Evolutionary conservation across 164 flowering plant species (phyloP).

Genomic region (Euptelea pleiosperma): DNA sequence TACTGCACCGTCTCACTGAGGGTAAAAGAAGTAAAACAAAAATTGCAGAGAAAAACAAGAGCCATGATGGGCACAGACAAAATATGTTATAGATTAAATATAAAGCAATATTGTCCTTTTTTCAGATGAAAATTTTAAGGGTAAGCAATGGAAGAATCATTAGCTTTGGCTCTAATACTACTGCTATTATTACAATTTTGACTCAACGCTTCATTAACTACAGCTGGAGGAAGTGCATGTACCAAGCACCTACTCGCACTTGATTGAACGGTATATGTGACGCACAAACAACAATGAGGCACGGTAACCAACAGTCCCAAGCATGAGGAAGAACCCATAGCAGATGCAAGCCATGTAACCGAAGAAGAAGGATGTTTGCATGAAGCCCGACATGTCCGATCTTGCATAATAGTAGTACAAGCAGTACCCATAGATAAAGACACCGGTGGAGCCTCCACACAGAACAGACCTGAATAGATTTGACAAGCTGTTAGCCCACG

Average conservation of each 20-base stretch:
- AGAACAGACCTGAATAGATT: constrained; percentile 24
- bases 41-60: not conserved
- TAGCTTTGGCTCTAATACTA: not conserved
- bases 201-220: not conserved
- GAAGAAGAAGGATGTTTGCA: constrained; percentile 35
- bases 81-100: not conserved
- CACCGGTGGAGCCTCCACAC: constrained; percentile 34
- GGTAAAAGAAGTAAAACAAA: too few relatives aligned
- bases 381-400: constrained; percentile 34
- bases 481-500: not conserved
- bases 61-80: not conserved
- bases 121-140: not conserved
- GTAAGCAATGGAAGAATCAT: not conserved
- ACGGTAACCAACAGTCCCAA: constrained; percentile 34
- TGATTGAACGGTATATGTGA: constrained; percentile 31
- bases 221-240: not conserved
- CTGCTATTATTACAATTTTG: constrained; percentile 4
- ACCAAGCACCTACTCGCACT: constrained; percentile 25
- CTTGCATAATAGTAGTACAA: constrained; percentile 30
- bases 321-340: constrained; percentile 37
- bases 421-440: constrained; percentile 30
- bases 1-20: too few relatives aligned
- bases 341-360: constrained; percentile 38
- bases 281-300: constrained; percentile 34
- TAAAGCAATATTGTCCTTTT: not conserved